phyloP scores from a whole-genome alignment of 1,139 yeast genomes.

The Geotrichum klebahnii region DNA sequence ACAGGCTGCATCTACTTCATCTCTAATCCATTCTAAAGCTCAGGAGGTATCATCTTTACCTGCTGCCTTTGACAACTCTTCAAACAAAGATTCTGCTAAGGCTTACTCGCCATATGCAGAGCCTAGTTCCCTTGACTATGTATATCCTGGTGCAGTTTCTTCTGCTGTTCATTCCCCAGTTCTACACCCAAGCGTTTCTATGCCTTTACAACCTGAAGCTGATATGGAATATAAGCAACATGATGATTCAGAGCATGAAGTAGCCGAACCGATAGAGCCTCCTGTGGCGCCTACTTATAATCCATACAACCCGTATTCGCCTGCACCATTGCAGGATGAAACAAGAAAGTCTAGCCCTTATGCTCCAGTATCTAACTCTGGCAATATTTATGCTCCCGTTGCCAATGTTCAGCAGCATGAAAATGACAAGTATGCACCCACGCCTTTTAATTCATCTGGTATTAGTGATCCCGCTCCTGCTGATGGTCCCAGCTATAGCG shows the following conservation, averaged over 20 bases:
- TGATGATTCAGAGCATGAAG: slow-evolving; percentile 1
- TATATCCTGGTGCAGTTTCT: not conserved
- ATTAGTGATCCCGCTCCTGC: not conserved
- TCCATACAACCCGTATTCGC: slow-evolving; percentile 18
- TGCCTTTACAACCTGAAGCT: too few relatives aligned
- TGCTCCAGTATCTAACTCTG: not conserved
- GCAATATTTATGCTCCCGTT: slow-evolving; percentile 18
- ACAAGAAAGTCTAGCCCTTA: too few relatives aligned
- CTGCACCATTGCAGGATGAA: too few relatives aligned
- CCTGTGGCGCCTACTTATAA: not conserved
- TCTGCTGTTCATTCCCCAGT: too few relatives aligned
- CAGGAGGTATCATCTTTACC: too few relatives aligned
- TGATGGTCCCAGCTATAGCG: slow-evolving; percentile 4
- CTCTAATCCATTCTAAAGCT: too few relatives aligned
- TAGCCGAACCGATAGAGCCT: not conserved
- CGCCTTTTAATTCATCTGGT: not conserved
- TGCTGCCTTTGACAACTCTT: not conserved
- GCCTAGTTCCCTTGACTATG: not conserved
- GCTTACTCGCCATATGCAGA: not conserved
- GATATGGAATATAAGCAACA: too few relatives aligned
- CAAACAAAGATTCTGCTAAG: not conserved
- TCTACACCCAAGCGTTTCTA: too few relatives aligned
- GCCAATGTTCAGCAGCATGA: not conserved
- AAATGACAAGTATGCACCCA: too few relatives aligned
- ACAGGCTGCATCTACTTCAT: too few relatives aligned